Conservation (phyloP, 208 protist genomes). For the Leishmania mexicana region DNA sequence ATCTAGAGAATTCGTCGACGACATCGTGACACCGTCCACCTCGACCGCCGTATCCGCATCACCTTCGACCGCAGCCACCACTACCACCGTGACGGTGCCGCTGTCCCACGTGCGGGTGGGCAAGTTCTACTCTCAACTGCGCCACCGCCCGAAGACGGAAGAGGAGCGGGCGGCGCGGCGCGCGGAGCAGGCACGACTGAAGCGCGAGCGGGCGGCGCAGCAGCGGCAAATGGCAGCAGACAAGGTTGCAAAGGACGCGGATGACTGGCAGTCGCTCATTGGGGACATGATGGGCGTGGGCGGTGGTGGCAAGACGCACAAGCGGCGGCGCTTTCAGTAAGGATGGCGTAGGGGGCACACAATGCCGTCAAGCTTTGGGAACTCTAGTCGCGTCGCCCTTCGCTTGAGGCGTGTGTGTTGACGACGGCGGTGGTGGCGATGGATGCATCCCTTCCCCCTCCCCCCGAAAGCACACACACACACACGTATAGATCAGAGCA, state of each 20-base stretch:
- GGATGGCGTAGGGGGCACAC: neutral
- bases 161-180: constrained; percentile 46
- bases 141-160: constrained; percentile 45
- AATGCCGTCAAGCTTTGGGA: neutral
- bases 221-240: constrained; percentile 45
- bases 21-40: neutral
- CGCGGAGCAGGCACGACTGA: constrained; percentile 43
- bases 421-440: neutral
- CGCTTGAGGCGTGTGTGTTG: constrained; percentile 8
- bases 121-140: constrained; percentile 66
- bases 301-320: neutral
- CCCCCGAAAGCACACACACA: neutral
- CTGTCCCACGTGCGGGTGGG: constrained; percentile 67
- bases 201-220: constrained; percentile 49
- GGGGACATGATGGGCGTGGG: constrained; percentile 52
- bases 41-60: neutral
- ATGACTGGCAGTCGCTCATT: constrained; percentile 76
- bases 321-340: constrained; percentile 19
- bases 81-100: constrained; percentile 46
- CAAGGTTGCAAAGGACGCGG: constrained; percentile 59
- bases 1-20: too few species aligned
- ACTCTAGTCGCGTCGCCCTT: neutral
- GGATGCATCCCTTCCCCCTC: neutral
- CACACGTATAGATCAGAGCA: neutral
- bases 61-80: neutral